Conservation (phyloP, 2,329 filamentous ascomycete genomes). For the Trichoderma hamatum region DNA sequence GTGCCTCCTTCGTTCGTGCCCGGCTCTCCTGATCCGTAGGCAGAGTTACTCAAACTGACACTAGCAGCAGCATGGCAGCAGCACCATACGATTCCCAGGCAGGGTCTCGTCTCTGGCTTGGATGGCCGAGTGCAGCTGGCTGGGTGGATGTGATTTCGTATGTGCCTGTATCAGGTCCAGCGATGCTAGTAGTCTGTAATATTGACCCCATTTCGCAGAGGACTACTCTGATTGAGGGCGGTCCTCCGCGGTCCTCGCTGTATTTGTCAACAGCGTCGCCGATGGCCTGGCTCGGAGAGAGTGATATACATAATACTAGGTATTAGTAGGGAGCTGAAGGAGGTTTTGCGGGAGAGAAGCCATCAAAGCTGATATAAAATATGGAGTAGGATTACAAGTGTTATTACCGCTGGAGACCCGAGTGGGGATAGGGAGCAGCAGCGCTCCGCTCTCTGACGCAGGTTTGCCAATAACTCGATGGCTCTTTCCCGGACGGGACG, state of each 20-base stretch:
- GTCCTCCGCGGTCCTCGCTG: not conserved
- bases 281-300: not conserved
- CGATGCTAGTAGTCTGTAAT: not conserved
- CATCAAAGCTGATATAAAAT: slow-evolving; percentile 3
- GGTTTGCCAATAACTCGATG: slow-evolving; percentile 5
- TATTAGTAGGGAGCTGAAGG: not conserved
- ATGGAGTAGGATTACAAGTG: slow-evolving; percentile 17
- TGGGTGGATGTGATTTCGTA: not conserved
- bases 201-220: not conserved
- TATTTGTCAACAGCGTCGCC: slow-evolving; percentile 8
- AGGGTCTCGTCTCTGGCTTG: too few species aligned
- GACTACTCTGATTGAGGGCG: not conserved
- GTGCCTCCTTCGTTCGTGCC: not conserved
- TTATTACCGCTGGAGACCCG: slow-evolving; percentile 24
- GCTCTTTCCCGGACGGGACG: not conserved
- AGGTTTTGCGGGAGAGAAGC: slow-evolving; percentile 3
- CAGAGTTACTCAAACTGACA: not conserved
- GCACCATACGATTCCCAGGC: not conserved
- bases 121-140: not conserved
- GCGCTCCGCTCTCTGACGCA: slow-evolving; percentile 24
- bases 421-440: slow-evolving; percentile 15
- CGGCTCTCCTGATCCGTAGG: slow-evolving; percentile 1
- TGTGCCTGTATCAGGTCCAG: not conserved
- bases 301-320: too few species aligned
- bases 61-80: not conserved